phyloP scores from a whole-genome alignment of 1,284 basidiomycete species.

The Puccinia hordei region DNA sequence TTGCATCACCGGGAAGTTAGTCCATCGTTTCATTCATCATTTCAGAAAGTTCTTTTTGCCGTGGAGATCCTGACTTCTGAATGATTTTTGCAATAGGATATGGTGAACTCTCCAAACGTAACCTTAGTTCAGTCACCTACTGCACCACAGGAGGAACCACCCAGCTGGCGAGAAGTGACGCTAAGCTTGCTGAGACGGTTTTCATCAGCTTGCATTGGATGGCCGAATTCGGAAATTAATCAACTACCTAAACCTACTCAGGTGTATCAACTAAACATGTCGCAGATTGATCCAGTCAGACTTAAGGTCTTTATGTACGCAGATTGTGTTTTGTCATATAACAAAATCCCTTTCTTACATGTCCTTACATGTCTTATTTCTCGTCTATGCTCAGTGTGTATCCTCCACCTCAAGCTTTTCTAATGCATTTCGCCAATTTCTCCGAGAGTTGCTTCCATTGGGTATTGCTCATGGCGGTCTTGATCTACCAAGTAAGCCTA shows the following conservation, averaged over 20 bases:
- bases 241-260: conserved; percentile 61
- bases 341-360: not conserved
- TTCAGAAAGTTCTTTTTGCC: not conserved
- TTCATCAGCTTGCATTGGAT: conserved; percentile 68
- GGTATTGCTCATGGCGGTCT: conserved; percentile 66
- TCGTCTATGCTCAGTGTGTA: conserved; percentile 64
- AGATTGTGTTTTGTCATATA: not conserved
- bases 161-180: conserved; percentile 60
- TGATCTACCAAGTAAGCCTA: conserved; percentile 67
- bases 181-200: conserved; percentile 64
- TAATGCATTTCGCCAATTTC: conserved; percentile 71
- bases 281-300: conserved; percentile 74
- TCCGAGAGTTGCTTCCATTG: conserved; percentile 74
- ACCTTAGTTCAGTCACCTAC: conserved; percentile 30
- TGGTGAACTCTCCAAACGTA: conserved; percentile 46
- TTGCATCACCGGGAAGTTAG: conserved; percentile 59
- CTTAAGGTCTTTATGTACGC: conserved; percentile 66
- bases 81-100: conserved; percentile 2
- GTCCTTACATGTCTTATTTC: not conserved
- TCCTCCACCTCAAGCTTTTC: conserved; percentile 71
- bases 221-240: conserved; percentile 62
- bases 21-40: not conserved
- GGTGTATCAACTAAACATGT: conserved; percentile 73
- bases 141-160: conserved; percentile 19
- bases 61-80: not conserved